A percentile compares a stretch with the other conserved stretches of the same genome.
phyloP scores from a whole-genome alignment of 2,329 filamentous ascomycete species.

The Byssothecium circinans region DNA sequence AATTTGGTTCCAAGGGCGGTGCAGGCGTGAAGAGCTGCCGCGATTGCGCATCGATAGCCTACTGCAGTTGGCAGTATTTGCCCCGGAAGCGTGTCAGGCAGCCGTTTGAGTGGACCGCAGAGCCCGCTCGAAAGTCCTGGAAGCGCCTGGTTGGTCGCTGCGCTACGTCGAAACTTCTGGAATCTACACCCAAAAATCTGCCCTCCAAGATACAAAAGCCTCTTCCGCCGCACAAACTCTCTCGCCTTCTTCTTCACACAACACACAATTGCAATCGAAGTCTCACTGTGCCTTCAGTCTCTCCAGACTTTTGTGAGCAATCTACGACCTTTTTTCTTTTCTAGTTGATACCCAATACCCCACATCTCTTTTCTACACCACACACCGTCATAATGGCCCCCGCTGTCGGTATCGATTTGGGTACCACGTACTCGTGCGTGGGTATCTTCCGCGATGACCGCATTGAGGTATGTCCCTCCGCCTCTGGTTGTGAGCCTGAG shows the following conservation, averaged over 20 bases:
- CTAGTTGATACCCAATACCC: slow-evolving; percentile 14
- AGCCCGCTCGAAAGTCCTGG: slow-evolving; percentile 19
- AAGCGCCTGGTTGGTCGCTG: slow-evolving; percentile 20
- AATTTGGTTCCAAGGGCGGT: slow-evolving; percentile 1
- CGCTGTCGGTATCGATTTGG: slow-evolving; percentile 98
- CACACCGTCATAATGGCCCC: slow-evolving; percentile 57
- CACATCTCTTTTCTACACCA: slow-evolving; percentile 1
- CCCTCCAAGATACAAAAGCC: slow-evolving; percentile 16
- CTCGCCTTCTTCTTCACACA: slow-evolving; percentile 12
- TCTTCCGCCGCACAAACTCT: slow-evolving; percentile 10
- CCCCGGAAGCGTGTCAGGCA: slow-evolving; percentile 10
- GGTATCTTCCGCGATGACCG: slow-evolving; percentile 59
- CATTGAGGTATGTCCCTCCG: slow-evolving; percentile 42
- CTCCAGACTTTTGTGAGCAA: slow-evolving; percentile 20
- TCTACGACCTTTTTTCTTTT: slow-evolving; percentile 4
- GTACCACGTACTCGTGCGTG: slow-evolving; percentile 97
- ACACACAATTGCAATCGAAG: slow-evolving; percentile 7
- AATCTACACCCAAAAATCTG: slow-evolving; percentile 17
- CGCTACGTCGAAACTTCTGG: slow-evolving; percentile 23
- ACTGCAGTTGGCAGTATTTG: slow-evolving; percentile 1
- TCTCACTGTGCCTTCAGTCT: slow-evolving; percentile 15
- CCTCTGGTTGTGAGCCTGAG: slow-evolving; percentile 83
- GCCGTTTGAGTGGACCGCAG: slow-evolving; percentile 18
- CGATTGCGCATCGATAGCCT: not conserved
- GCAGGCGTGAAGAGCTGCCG: slow-evolving; percentile 1